Conservation (phyloP, 176 grass and related monocot genomes). For the Calamus simplicifolius region DNA sequence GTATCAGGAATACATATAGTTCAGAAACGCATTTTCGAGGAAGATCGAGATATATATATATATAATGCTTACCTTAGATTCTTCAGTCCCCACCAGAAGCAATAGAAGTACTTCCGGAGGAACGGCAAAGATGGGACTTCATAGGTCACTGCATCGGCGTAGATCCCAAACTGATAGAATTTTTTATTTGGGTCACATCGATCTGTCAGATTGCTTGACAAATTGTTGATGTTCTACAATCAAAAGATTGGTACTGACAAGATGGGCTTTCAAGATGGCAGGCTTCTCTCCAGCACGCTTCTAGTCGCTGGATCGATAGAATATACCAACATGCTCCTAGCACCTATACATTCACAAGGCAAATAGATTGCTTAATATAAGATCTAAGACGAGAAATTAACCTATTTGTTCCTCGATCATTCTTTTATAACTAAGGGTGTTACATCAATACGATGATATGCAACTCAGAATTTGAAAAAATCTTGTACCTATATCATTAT, state of each 20-base stretch:
- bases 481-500: no score
- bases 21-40: background rate
- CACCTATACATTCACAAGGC: slow-evolving; percentile 29
- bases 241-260: slow-evolving; percentile 60
- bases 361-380: no score
- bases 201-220: slow-evolving; percentile 37
- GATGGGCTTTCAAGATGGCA: slow-evolving; percentile 39
- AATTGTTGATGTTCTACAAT: slow-evolving; percentile 41
- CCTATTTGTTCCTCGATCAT: no score
- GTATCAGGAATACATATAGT: background rate
- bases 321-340: slow-evolving; percentile 92
- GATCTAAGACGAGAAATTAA: no score
- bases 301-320: slow-evolving; percentile 72
- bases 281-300: slow-evolving; percentile 68
- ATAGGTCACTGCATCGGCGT: slow-evolving; percentile 47
- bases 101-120: slow-evolving; percentile 88
- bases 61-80: slow-evolving; percentile 60
- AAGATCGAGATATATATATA: background rate
- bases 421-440: no score
- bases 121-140: slow-evolving; percentile 64
- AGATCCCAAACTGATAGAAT: slow-evolving; percentile 86
- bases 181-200: slow-evolving; percentile 47
- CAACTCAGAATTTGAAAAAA: no score
- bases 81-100: slow-evolving; percentile 99
- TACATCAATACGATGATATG: no score